Evolutionary conservation across 257 asterid species (phyloP).

Genomic region (Fraxinus excelsior): DNA sequence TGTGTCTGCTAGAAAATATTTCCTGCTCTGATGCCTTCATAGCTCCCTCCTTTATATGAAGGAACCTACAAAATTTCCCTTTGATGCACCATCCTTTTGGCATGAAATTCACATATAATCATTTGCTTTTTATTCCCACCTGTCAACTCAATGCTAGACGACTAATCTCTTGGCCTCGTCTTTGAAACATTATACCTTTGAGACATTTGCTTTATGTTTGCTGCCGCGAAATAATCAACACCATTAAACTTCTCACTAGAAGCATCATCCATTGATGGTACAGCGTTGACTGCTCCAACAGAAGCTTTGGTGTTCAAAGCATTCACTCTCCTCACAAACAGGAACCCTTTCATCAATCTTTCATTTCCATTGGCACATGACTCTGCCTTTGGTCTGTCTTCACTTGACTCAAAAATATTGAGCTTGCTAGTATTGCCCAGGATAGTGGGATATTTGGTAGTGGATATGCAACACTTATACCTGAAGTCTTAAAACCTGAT

Average conservation of each 20-base stretch:
- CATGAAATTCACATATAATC: constrained; percentile 61
- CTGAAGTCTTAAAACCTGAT: constrained; percentile 36
- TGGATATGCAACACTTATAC: constrained; percentile 32
- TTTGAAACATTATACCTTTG: constrained; percentile 27
- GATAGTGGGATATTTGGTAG: constrained; percentile 13
- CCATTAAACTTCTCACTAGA: too few relatives aligned
- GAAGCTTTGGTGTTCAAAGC: too few relatives aligned
- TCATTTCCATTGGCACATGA: constrained; percentile 36
- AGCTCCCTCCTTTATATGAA: constrained; percentile 57
- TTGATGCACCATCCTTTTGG: constrained; percentile 92
- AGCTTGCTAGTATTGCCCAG: constrained; percentile 31
- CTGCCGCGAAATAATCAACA: too few relatives aligned
- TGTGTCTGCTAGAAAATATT: constrained; percentile 21
- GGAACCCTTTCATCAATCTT: constrained; percentile 35
- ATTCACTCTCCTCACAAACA: constrained; percentile 16
- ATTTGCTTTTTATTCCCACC: constrained; percentile 54
- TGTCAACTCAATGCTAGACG: constrained; percentile 41
- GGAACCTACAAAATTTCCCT: constrained; percentile 79
- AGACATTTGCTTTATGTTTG: too few relatives aligned
- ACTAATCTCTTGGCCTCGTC: constrained; percentile 50
- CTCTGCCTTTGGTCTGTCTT: constrained; percentile 32
- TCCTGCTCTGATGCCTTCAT: constrained; percentile 36
- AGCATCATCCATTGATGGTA: too few relatives aligned
- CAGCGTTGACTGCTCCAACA: too few relatives aligned
- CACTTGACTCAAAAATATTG: constrained; percentile 30